These are phyloP conservation scores for Tolypocladium inflatum DNA, from an alignment of 2,329 filamentous ascomycete genomes.

Conservation along the genomic window DNA sequence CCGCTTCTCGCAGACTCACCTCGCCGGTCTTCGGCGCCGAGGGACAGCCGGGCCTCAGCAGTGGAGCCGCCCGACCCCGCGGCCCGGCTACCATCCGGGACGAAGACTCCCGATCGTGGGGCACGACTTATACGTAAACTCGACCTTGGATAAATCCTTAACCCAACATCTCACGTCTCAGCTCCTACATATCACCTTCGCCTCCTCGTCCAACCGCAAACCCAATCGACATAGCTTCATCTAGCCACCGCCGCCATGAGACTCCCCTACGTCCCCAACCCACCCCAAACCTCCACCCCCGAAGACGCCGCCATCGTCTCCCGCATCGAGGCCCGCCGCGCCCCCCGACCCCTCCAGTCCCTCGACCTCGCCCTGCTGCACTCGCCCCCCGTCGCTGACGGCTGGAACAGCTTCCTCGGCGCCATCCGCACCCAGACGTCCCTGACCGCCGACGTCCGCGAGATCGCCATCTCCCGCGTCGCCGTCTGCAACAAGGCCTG, in stretches of 20 bases:
- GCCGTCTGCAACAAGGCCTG: conserved; percentile 72
- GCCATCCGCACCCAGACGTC: conserved; percentile 46
- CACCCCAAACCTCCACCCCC: conserved; percentile 31
- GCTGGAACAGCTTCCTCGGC: conserved; percentile 63
- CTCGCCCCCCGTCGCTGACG: conserved; percentile 63
- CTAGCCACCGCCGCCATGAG: conserved; percentile 42
- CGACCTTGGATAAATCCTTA: background rate
- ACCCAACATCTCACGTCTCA: background rate
- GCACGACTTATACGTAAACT: background rate
- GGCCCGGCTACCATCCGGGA: background rate
- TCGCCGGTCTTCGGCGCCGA: background rate
- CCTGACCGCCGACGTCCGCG: conserved; percentile 49
- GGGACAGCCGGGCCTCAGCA: background rate
- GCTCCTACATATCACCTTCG: background rate
- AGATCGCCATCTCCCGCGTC: conserved; percentile 73
- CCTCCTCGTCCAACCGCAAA: background rate
- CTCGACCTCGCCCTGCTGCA: conserved; percentile 73
- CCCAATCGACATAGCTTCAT: background rate
- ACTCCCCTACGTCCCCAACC: conserved; percentile 53
- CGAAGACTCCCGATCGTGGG: background rate
- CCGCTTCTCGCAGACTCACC: background rate
- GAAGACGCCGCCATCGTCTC: conserved; percentile 48
- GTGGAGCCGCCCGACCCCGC: background rate
- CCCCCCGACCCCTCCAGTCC: conserved; percentile 59
- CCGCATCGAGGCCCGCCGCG: conserved; percentile 56